These are phyloP conservation scores for Tinospora cordifolia DNA, from an alignment of 164 flowering plant species.

Conservation along the genomic window DNA sequence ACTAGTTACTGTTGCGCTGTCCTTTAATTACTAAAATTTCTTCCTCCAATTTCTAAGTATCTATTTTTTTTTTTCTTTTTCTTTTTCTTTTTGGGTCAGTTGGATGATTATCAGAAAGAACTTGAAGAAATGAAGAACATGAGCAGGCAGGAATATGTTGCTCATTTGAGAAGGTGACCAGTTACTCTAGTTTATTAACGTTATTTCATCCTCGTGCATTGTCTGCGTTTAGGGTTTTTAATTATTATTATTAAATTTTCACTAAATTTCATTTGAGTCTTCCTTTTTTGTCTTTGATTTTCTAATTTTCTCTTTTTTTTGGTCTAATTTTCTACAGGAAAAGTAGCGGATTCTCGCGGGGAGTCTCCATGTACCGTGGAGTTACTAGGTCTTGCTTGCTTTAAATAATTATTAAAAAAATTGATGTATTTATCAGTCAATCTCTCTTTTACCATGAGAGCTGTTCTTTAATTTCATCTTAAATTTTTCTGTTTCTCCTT, in stretches of 20 bases:
- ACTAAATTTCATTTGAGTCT: not conserved
- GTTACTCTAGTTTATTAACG: no score
- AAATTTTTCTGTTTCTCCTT: not conserved
- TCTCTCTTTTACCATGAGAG: not conserved
- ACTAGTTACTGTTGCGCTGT: not conserved
- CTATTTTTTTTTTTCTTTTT: conserved; percentile 7
- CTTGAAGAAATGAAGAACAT: conserved; percentile 90
- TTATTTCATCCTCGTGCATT: not conserved
- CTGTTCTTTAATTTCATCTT: not conserved
- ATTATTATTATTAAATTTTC: not conserved
- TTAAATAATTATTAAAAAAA: not conserved
- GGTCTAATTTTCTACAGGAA: conserved; percentile 35
- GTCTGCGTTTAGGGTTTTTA: not conserved
- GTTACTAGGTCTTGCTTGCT: conserved; percentile 65
- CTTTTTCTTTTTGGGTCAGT: no score
- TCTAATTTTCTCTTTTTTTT: no score
- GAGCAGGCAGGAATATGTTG: conserved; percentile 87
- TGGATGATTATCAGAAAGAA: conserved; percentile 58
- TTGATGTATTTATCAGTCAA: not conserved
- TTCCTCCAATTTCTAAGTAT: not conserved
- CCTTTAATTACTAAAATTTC: conserved; percentile 6
- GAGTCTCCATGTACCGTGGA: conserved; percentile 92
- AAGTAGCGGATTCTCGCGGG: conserved; percentile 93
- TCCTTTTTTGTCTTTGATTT: not conserved
- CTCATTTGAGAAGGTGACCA: conserved; percentile 69